A percentile compares a stretch with the other conserved stretches of the same genome.
Conservation (phyloP, 1,284 basidiomycete genomes). For the Boletus semigastroideus region DNA sequence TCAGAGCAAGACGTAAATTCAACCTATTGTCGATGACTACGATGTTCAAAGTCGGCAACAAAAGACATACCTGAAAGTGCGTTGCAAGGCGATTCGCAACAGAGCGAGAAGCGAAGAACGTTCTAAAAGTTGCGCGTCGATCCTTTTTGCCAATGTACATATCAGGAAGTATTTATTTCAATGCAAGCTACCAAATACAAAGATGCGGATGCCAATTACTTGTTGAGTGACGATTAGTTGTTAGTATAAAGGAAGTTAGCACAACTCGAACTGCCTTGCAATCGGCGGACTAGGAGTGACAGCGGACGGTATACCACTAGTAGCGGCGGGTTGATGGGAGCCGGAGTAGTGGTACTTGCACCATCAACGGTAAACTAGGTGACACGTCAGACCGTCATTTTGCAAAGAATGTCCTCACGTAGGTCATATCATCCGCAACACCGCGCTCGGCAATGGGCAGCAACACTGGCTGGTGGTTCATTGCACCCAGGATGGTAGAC, state of each 20-base stretch:
- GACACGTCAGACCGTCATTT: slow-evolving; percentile 5
- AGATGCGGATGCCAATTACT: not conserved
- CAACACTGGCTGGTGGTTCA: slow-evolving; percentile 63
- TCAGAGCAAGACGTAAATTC: slow-evolving; percentile 4
- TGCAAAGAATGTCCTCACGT: slow-evolving; percentile 41
- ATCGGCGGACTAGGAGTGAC: not conserved
- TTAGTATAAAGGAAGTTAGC: not conserved
- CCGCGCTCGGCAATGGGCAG: slow-evolving; percentile 60
- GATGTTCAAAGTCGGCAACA: not conserved
- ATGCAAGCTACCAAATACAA: not conserved
- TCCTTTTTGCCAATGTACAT: not conserved
- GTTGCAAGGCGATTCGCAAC: not conserved
- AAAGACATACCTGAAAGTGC: slow-evolving; percentile 4
- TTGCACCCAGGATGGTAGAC: slow-evolving; percentile 49
- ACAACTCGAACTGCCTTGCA: slow-evolving; percentile 1
- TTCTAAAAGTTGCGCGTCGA: slow-evolving; percentile 7
- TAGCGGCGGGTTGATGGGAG: slow-evolving; percentile 14
- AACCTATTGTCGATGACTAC: not conserved
- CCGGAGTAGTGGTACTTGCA: slow-evolving; percentile 22
- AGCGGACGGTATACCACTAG: not conserved
- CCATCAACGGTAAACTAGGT: slow-evolving; percentile 51
- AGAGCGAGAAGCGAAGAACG: not conserved
- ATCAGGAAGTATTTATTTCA: not conserved
- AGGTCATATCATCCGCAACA: slow-evolving; percentile 58
- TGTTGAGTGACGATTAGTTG: not conserved